Evolutionary conservation across 352 stramenopile genomes (phyloP), one percentile per base, ranked within the genome.

Genomic region (Pythium folliculosum): DNA sequence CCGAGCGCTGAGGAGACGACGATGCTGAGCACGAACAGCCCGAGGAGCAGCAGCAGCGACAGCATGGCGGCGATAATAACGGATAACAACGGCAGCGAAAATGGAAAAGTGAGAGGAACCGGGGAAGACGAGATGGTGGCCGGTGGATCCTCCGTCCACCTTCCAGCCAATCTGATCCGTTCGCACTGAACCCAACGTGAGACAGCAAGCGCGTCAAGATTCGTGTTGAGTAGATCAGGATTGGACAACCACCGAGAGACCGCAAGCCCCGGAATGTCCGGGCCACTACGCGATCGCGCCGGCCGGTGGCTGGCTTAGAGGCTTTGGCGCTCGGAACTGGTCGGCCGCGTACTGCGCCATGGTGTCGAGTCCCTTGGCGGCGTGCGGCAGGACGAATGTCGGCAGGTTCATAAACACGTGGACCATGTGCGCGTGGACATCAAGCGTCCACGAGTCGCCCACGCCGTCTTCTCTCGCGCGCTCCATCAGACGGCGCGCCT

Each of bases 401-500:
- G 70, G 66, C 17, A 77, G 66, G 6, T 60, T 71, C 23, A 60
- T 70, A 43, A 77, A 77, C 47, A 71, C 70, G 58, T 77, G 70
- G 8, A 58, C 43, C 17, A 73, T 40, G 30, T 73, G 63, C 3
- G 23, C 14, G 37, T 63, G 60, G 16, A 70, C 53, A 7, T 76
- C 69, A 1, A 76, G 7, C 19, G 57, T 13, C 68, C 67, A 73
- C 23, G 44, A 50, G 49, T 67, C 56, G 5, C 7, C n/a, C 14
- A 69, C 38, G 10, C 65, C 65, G 25, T 72, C 64, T 1, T 40
- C 47, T 16, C 43, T 21, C 0, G 69, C 69, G 23, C 64, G 65
- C 17, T 69, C 17, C 38, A 58, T 32, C 17, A 76, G 65, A 3
- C 49, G 38, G 14, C 35, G 38, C 5, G 69, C 58, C 37, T 70